phyloP scores from a whole-genome alignment of 2,329 filamentous ascomycete genomes.

The Aspergillus thermomutatus region DNA sequence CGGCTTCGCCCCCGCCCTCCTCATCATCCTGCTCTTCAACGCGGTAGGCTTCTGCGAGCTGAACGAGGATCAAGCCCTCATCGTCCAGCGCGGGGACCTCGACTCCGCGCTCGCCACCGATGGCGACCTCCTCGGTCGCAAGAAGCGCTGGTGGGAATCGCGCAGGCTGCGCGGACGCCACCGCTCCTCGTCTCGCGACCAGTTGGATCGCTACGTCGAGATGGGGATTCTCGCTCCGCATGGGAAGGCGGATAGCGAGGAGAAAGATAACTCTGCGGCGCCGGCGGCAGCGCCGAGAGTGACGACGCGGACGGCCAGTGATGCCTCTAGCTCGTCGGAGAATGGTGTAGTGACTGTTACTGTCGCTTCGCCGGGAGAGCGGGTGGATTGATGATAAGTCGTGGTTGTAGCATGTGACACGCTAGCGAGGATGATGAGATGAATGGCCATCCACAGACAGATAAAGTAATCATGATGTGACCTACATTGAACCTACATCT shows the following conservation, averaged over 20 bases:
- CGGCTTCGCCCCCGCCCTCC: conserved; percentile 58
- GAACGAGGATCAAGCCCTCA: conserved; percentile 69
- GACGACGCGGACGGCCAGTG: neutral
- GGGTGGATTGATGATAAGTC: neutral
- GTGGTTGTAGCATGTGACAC: neutral
- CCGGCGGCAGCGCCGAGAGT: neutral
- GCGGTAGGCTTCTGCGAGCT: conserved; percentile 56
- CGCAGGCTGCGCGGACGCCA: neutral
- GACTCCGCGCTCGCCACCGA: conserved; percentile 5
- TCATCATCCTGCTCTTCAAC: conserved; percentile 45
- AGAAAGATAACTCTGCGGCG: neutral
- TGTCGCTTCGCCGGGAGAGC: neutral
- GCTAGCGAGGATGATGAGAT: neutral
- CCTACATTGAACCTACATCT: neutral
- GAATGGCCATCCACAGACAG: too few relatives aligned
- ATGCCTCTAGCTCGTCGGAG: neutral
- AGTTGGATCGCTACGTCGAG: conserved; percentile 7
- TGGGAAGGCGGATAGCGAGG: neutral
- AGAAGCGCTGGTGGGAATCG: conserved; percentile 13
- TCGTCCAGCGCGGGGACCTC: conserved; percentile 53
- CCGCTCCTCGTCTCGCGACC: conserved; percentile 1
- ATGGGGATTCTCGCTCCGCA: conserved; percentile 12
- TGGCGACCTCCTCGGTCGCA: conserved; percentile 1
- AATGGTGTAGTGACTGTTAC: neutral
- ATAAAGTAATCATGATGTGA: too few relatives aligned